phyloP scores from a whole-genome alignment of 495 filamentous ascomycete genomes.

The Aspergillus olivimuriae region DNA sequence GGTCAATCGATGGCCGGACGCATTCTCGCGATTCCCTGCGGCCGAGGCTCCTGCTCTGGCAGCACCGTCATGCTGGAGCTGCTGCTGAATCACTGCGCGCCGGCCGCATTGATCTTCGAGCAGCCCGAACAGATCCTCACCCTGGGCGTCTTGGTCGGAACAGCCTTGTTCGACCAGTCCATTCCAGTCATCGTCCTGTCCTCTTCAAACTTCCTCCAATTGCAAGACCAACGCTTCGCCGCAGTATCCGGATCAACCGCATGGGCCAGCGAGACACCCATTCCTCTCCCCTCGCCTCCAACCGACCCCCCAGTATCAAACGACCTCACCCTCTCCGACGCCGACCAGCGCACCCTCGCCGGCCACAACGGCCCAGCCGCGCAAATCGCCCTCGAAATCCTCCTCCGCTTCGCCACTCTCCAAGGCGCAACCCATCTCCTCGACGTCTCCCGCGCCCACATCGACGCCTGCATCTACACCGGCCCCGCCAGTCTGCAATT shows the following conservation, averaged over 20 bases:
- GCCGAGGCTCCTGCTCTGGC: slow-evolving; percentile 27
- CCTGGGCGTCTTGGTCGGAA: slow-evolving; percentile 22
- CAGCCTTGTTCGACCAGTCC: slow-evolving; percentile 18
- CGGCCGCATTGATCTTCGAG: slow-evolving; percentile 20
- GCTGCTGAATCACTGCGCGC: slow-evolving; percentile 16
- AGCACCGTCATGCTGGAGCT: slow-evolving; percentile 28
- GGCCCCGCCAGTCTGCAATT: slow-evolving; percentile 22
- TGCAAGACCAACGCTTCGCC: slow-evolving; percentile 1
- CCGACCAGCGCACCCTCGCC: slow-evolving; percentile 16
- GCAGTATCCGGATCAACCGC: not conserved
- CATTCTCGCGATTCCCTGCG: slow-evolving; percentile 23
- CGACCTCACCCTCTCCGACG: not conserved
- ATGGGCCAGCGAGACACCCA: not conserved
- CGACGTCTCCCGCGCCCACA: slow-evolving; percentile 21
- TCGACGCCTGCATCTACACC: slow-evolving; percentile 30
- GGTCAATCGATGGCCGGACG: slow-evolving; percentile 13
- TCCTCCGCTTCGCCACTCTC: slow-evolving; percentile 16
- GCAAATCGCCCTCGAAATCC: slow-evolving; percentile 19
- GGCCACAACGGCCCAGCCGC: slow-evolving; percentile 18
- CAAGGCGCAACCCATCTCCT: slow-evolving; percentile 16
- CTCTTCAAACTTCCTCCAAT: slow-evolving; percentile 5
- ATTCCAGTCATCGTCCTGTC: slow-evolving; percentile 22
- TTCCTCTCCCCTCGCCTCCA: not conserved
- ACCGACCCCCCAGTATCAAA: not conserved
- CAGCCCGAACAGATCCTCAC: slow-evolving; percentile 24